Conservation (phyloP, 148 eudicot species). For the Gaultheria prostrata region DNA sequence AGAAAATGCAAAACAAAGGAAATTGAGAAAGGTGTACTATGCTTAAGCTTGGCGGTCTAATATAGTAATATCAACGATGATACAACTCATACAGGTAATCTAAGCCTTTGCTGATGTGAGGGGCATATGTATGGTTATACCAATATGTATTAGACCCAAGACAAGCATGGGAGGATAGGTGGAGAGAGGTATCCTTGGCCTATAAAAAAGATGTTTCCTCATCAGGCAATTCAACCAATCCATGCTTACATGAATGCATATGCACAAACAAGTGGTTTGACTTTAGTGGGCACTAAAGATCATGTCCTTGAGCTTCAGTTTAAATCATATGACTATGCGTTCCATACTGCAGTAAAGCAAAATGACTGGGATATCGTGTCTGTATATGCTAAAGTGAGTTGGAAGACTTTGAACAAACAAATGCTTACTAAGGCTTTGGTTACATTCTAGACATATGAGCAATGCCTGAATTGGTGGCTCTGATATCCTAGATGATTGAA, state of each 20-base stretch:
- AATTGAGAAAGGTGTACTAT: background rate
- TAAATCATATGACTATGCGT: background rate
- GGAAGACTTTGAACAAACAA: background rate
- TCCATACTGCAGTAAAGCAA: background rate
- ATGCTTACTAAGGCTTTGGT: background rate
- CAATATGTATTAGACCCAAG: background rate
- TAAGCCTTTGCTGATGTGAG: background rate
- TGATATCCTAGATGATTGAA: background rate
- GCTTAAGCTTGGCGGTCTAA: background rate
- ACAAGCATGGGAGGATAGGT: background rate
- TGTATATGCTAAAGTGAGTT: background rate
- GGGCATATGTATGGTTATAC: background rate
- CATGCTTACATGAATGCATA: background rate
- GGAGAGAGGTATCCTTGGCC: background rate
- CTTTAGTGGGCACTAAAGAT: background rate
- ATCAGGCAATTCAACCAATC: background rate
- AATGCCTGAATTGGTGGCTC: background rate
- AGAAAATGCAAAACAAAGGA: background rate
- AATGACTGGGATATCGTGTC: background rate
- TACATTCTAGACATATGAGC: background rate
- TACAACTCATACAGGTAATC: background rate
- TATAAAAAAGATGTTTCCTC: background rate
- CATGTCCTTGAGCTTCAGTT: background rate
- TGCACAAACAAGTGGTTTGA: background rate
- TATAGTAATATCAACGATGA: background rate